A percentile compares a stretch with the other conserved stretches of the same genome.
Evolutionary conservation across 345 rosid genomes (phyloP).

Genomic region (Eucalyptus marginata): DNA sequence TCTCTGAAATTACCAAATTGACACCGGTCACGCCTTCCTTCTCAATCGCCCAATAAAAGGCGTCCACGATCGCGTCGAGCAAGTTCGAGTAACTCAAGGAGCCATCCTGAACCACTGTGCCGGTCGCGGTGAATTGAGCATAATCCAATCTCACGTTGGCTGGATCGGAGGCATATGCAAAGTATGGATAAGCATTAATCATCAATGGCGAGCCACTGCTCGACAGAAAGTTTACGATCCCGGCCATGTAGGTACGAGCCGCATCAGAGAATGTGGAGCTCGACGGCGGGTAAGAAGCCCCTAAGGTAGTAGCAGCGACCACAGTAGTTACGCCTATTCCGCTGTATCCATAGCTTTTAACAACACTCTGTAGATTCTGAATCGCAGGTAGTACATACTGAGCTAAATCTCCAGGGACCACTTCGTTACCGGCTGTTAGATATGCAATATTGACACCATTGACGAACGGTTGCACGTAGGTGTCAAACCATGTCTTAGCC

Average conservation of each 20-base stretch:
- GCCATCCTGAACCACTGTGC: not conserved
- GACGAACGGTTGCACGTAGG: not conserved
- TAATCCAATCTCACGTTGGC: not conserved
- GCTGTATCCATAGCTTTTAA: not conserved
- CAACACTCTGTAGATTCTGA: not conserved
- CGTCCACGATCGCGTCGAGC: not conserved
- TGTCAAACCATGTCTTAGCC: not conserved
- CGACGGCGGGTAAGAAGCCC: not conserved
- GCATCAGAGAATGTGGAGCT: not conserved
- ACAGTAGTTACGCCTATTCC: not conserved
- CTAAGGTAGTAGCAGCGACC: not conserved
- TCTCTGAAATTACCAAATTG: not conserved
- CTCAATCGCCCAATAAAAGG: not conserved
- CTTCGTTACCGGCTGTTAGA: not conserved
- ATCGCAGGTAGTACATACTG: not conserved
- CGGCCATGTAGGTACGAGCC: not conserved
- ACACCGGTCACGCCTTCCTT: not conserved
- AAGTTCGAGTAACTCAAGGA: not conserved
- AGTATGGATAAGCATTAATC: constrained; percentile 1
- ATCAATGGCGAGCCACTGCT: not conserved
- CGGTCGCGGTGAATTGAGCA: not conserved
- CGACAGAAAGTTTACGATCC: not conserved
- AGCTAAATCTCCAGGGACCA: not conserved
- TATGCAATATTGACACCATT: not conserved
- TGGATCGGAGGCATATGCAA: not conserved